These are phyloP conservation scores for Debaryomyces coudertii DNA, from an alignment of 1,139 yeast species.

Conservation along the genomic window DNA sequence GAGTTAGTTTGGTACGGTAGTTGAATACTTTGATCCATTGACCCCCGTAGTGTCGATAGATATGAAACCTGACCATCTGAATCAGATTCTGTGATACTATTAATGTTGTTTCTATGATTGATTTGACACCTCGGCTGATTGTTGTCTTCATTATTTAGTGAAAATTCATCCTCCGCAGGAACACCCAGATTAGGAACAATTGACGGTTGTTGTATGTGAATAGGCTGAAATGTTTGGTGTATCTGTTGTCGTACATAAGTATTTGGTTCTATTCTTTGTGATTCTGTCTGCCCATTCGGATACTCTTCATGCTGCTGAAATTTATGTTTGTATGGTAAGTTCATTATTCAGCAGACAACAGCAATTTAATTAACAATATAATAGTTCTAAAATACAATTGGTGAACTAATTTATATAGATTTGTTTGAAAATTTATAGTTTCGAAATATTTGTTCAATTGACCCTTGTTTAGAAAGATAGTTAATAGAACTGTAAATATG, in stretches of 20 bases:
- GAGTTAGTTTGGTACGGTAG: background rate
- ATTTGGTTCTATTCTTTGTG: background rate
- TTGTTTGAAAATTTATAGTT: background rate
- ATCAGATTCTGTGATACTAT: background rate
- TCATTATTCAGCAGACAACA: constrained; percentile 4
- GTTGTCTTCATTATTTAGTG: background rate
- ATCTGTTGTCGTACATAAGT: constrained; percentile 3
- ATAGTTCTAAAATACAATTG: background rate
- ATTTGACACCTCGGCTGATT: background rate
- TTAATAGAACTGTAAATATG: background rate
- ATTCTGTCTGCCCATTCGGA: constrained; percentile 2
- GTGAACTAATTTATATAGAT: background rate
- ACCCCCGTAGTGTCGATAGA: background rate
- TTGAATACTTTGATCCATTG: constrained; percentile 1
- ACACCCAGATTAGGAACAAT: background rate
- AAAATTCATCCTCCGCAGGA: background rate
- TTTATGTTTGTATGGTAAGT: constrained; percentile 10
- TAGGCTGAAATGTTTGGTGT: background rate
- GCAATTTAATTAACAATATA: background rate
- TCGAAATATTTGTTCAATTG: constrained; percentile 2
- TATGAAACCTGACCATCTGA: background rate
- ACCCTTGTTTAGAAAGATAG: background rate
- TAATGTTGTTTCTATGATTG: background rate
- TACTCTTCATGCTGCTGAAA: constrained; percentile 6
- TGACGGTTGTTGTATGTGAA: constrained; percentile 1